Base-by-base conservation (phyloP, 176 grass and related monocot species). In the Musa troglodytarum region DNA sequence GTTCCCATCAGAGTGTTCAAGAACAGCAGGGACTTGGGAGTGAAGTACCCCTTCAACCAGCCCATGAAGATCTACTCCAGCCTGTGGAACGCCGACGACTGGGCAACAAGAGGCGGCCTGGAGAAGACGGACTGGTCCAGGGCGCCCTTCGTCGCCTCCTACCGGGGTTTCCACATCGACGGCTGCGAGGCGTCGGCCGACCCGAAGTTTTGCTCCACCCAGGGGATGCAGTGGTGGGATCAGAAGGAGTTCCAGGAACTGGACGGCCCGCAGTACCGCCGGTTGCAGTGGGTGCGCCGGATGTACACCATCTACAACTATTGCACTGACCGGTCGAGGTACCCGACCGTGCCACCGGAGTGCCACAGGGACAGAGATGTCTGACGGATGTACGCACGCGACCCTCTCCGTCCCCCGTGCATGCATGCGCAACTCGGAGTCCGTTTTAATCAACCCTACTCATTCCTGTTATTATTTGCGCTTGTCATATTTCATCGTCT, bases 271-370 rank as follows among this genome's bases (percentile, higher is more conserved):
- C 72, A 74, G 72, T 74, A 74, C 72, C 72, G 52, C 53, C 22
- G 72, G 22, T 53, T 74, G 13, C 53, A 16, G 53, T 74, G 53
- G 72, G 72, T 74, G 49, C 72, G 72, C 14, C 53, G 58, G 53
- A 74, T 34, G 53, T 74, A 74, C 72, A 74, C 72, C 53, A 74
- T 74, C 72, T 57, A 74, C 72, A 74, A 74, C 72, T 74, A 74
- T 53, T 74, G 72, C 72, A 58, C 72, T 15, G 72, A 74, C 72
- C 72, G 53, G 12, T 28, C 50, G 13, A 12, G 72, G 12, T 74
- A 74, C 72, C 21, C 52, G 14, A 57, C 19, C 49, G 43, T 74
- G 72, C 12, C 72, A 22, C 72, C 72, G 22, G 72, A 74, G 53
- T 74, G 72, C 72, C 1, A 3, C n/a, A 24, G 72, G 22, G 14